These are phyloP conservation scores for Aspergillus puulaauensis DNA, from an alignment of 2,329 filamentous ascomycete genomes.

Conservation along the genomic window DNA sequence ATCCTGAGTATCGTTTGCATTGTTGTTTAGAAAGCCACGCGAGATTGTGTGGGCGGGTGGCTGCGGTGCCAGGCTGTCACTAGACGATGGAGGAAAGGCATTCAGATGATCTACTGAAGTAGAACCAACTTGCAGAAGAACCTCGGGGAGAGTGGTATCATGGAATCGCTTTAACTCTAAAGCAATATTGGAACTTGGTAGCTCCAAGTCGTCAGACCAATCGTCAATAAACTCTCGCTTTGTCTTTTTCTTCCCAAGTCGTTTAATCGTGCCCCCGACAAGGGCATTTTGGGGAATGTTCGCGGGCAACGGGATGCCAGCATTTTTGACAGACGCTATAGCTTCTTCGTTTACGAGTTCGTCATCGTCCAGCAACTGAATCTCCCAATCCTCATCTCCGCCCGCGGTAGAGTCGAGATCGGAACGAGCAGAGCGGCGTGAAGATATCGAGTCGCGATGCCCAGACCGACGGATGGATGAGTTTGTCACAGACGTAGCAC, in stretches of 20 bases:
- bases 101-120: conserved; percentile 40
- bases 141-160: conserved; percentile 64
- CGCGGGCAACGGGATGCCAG: conserved; percentile 85
- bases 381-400: conserved; percentile 84
- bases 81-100: conserved; percentile 25
- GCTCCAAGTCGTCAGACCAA: conserved; percentile 76
- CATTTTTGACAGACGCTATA: conserved; percentile 80
- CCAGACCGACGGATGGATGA: conserved; percentile 43
- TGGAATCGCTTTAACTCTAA: conserved; percentile 67
- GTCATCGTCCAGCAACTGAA: conserved; percentile 81
- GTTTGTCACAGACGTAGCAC: conserved; percentile 45
- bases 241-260: conserved; percentile 73
- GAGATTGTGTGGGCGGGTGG: conserved; percentile 58
- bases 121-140: conserved; percentile 65
- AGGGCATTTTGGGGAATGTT: conserved; percentile 87
- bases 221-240: conserved; percentile 74
- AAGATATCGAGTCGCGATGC: conserved; percentile 76
- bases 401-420: conserved; percentile 71
- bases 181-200: conserved; percentile 57
- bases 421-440: conserved; percentile 76
- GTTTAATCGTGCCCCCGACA: conserved; percentile 88
- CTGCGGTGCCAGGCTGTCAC: conserved; percentile 40
- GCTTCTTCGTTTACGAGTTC: conserved; percentile 80
- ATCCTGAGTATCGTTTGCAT: conserved; percentile 64
- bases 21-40: conserved; percentile 63